These are phyloP conservation scores for Linnemannia hyalina DNA, from an alignment of 192 early-diverging fungal species.

Conservation along the genomic window DNA sequence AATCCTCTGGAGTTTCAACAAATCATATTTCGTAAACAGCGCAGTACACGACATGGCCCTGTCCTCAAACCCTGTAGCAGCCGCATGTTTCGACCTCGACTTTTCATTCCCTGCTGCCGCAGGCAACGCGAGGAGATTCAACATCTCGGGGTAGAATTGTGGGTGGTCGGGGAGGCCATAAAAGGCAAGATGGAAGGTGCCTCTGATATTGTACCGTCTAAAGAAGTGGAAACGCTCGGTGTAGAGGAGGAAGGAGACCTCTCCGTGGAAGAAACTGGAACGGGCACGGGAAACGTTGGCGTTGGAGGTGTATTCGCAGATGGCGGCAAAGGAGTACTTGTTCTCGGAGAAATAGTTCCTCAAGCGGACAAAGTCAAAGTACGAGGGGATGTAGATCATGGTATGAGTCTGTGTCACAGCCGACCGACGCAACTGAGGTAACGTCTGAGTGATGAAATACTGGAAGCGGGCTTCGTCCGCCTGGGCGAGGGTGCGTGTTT, in stretches of 20 bases:
- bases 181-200: conserved; percentile 87
- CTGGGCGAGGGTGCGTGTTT: conserved; percentile 66
- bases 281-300: conserved; percentile 84
- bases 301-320: conserved; percentile 91
- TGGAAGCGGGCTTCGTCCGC: conserved; percentile 86
- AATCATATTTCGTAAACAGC: conserved; percentile 86
- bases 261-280: conserved; percentile 84
- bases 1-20: conserved; percentile 89
- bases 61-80: conserved; percentile 63
- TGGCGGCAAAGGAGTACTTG: conserved; percentile 78
- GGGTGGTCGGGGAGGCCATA: conserved; percentile 91
- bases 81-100: conserved; percentile 51
- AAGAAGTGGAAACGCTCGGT: conserved; percentile 99
- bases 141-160: conserved; percentile 90
- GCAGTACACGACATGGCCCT: conserved; percentile 73
- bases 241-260: conserved; percentile 80
- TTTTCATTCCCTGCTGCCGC: conserved; percentile 59
- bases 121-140: conserved; percentile 78
- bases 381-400: conserved; percentile 91
- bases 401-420: conserved; percentile 71
- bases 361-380: conserved; percentile 97
- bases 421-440: conserved; percentile 71
- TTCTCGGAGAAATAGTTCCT: conserved; percentile 89
- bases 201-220: conserved; percentile 86
- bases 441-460: conserved; percentile 77